Evolutionary conservation across 2,329 filamentous ascomycete species (phyloP).

Genomic region (Lachnellula arida): DNA sequence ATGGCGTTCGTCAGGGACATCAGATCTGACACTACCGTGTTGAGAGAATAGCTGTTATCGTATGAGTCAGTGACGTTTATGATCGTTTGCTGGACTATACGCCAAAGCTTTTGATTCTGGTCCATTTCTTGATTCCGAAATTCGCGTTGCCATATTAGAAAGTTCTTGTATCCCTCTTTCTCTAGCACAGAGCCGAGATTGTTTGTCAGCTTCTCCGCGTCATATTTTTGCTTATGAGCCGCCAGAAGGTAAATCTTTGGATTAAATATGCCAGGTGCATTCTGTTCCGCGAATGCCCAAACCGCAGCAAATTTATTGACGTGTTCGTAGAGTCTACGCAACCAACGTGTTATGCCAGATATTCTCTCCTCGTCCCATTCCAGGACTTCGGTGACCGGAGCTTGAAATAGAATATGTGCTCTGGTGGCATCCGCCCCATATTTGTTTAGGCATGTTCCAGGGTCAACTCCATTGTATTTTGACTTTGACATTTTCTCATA

Average conservation of each 20-base stretch:
- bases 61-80: conserved; percentile 63
- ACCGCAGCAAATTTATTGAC: conserved; percentile 4
- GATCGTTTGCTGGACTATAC: conserved; percentile 63
- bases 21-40: conserved; percentile 78
- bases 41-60: conserved; percentile 68
- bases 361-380: conserved; percentile 88
- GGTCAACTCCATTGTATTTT: conserved; percentile 88
- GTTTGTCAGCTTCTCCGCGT: too few relatives aligned
- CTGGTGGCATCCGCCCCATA: conserved; percentile 81
- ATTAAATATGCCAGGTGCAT: conserved; percentile 21
- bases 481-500: conserved; percentile 96
- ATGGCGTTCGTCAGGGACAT: conserved; percentile 75
- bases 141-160: conserved; percentile 25
- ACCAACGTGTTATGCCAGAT: conserved; percentile 75
- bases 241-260: too few relatives aligned
- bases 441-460: conserved; percentile 62
- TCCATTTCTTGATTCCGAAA: conserved; percentile 28
- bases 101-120: conserved; percentile 46
- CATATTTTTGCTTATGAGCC: too few relatives aligned
- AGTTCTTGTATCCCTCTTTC: background rate
- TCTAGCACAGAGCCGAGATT: background rate
- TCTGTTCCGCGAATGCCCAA: conserved; percentile 11
- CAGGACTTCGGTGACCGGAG: conserved; percentile 75
- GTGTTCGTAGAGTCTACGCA: conserved; percentile 51
- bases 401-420: conserved; percentile 85